Base-by-base conservation (phyloP, 805 yeast genomes). In the Hermanozyma aechmeae region DNA sequence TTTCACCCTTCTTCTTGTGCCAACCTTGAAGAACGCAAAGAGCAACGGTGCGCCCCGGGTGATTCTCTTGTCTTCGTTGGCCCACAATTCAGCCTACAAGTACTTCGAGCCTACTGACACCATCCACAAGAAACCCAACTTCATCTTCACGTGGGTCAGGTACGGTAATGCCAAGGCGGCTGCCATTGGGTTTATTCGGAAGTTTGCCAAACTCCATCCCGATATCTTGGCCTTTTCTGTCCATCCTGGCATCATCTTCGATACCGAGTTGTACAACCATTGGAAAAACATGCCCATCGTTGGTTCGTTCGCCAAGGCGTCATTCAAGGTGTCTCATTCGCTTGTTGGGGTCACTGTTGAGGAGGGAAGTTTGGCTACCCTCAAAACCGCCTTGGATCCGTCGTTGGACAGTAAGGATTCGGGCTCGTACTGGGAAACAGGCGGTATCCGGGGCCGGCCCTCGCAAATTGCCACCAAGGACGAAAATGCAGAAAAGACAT, bases 161-260 rank as follows among this genome's bases (percentile, higher is more conserved):
- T 61, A 61, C 39, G 60, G 56, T 7, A 39, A 39, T 22, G 53
- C 65, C 14, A 61, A 61, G 39, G 24, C 46, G 6, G 57, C 58
- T 2, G 44, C 37, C 12, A 55, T 61, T 20, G 63, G 58, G 28
- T 40, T 49, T 26, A 44, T 50, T 31, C 49, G 40, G 26, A 39
- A 44, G 26, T 40, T 59, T 11, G 55, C 54, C 11, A 28, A 36
- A 16, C 35, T 39, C 15, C 35, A 51, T 31, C 62, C 62, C 4
- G 40, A 50, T n/a, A 51, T 60, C 8, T 37, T 57, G 16, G 40
- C 47, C 5, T 33, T 56, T n/a, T 37, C 66, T 1, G 53, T 56
- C 2, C 68, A 61, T 29, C 67, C 68, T 2, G 68, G 68, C 1
- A 40, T 58, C 4, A 44, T 61, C 27, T 33, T 56, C 12, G 52